phyloP scores from a whole-genome alignment of 768 basidiomycete species.

The Termitomyces sp. region DNA sequence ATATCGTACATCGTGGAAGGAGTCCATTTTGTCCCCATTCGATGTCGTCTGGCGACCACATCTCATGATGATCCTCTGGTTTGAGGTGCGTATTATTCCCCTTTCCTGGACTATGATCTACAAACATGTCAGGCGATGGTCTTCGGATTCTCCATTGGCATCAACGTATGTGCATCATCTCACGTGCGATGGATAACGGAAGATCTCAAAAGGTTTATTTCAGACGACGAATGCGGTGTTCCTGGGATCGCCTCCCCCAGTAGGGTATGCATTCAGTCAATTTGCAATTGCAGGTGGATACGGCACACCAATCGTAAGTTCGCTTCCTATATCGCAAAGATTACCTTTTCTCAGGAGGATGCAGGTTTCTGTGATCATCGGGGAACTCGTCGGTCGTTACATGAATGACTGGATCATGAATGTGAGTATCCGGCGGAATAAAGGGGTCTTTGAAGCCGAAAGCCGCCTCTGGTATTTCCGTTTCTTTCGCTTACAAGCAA shows the following conservation, averaged over 20 bases:
- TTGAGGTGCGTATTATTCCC: conserved; percentile 25
- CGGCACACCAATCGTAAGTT: conserved; percentile 31
- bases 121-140: conserved; percentile 15
- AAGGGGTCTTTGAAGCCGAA: conserved; percentile 38
- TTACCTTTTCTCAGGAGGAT: background rate
- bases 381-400: conserved; percentile 33
- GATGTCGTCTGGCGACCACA: conserved; percentile 47
- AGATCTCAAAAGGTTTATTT: conserved; percentile 17
- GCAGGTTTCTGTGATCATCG: conserved; percentile 31
- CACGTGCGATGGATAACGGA: background rate
- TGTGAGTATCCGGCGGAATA: conserved; percentile 25
- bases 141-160: conserved; percentile 27
- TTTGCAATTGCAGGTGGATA: conserved; percentile 34
- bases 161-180: conserved; percentile 28
- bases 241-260: conserved; percentile 20
- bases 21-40: conserved; percentile 28
- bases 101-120: background rate
- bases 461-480: conserved; percentile 39
- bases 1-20: conserved; percentile 30
- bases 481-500: background rate
- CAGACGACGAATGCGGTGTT: conserved; percentile 29
- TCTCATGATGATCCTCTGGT: conserved; percentile 31
- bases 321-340: background rate
- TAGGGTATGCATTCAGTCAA: conserved; percentile 31
- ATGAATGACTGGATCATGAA: conserved; percentile 32